phyloP scores from a whole-genome alignment of 108 stramenopile species.

The Cyclotella cryptica region DNA sequence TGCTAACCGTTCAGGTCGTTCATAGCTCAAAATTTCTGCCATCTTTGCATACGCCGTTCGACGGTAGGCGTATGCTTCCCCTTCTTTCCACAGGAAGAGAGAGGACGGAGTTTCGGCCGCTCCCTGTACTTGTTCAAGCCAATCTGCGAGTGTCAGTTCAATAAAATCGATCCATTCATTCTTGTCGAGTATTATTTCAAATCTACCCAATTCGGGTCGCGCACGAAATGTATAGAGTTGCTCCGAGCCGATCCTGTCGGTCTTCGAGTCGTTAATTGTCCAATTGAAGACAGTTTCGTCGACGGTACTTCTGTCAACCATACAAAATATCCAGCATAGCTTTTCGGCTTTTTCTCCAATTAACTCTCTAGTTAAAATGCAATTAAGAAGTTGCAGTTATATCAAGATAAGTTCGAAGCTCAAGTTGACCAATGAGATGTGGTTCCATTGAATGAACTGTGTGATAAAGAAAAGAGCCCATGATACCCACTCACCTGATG shows the following conservation, averaged over 20 bases:
- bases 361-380: slow-evolving; percentile 15
- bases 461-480: too few relatives aligned
- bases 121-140: slow-evolving; percentile 85
- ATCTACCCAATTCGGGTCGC: slow-evolving; percentile 78
- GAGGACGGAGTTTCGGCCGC: slow-evolving; percentile 60
- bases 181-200: slow-evolving; percentile 59
- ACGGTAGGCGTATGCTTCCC: slow-evolving; percentile 79
- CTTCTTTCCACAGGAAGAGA: slow-evolving; percentile 68
- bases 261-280: slow-evolving; percentile 18
- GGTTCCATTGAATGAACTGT: too few relatives aligned
- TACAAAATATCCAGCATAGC: slow-evolving; percentile 78
- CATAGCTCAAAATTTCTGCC: slow-evolving; percentile 57
- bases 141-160: slow-evolving; percentile 77
- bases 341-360: slow-evolving; percentile 76
- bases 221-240: slow-evolving; percentile 45
- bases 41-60: slow-evolving; percentile 72
- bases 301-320: slow-evolving; percentile 76
- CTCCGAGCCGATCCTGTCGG: slow-evolving; percentile 1
- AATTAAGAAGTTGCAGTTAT: background rate
- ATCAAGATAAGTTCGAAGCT: background rate
- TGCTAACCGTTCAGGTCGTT: slow-evolving; percentile 53
- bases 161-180: slow-evolving; percentile 82
- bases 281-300: slow-evolving; percentile 71
- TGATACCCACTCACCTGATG: slow-evolving; percentile 37
- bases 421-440: too few relatives aligned